phyloP scores from a whole-genome alignment of 352 stramenopile species.

The Globisporangium solare region DNA sequence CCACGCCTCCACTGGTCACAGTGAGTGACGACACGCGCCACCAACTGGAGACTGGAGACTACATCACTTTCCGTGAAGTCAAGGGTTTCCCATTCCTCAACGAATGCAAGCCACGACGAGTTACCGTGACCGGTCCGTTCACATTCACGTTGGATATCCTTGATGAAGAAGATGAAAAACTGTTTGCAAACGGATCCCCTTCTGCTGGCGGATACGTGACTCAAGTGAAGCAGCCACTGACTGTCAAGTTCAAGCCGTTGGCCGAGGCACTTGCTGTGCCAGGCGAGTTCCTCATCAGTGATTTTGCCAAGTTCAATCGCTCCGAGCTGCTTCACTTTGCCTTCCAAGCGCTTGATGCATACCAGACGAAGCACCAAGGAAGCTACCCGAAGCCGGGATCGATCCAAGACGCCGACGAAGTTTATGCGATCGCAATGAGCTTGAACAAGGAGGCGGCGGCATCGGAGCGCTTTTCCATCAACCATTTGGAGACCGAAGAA shows the following conservation, averaged over 20 bases:
- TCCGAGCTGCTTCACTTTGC: slow-evolving; percentile 88
- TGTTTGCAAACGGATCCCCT: slow-evolving; percentile 58
- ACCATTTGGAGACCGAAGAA: slow-evolving; percentile 59
- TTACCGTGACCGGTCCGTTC: slow-evolving; percentile 90
- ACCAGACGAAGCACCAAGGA: slow-evolving; percentile 65
- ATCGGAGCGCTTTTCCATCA: slow-evolving; percentile 57
- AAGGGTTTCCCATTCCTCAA: slow-evolving; percentile 90
- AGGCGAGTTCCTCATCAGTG: slow-evolving; percentile 96
- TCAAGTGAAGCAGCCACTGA: slow-evolving; percentile 95
- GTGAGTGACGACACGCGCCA: slow-evolving; percentile 98
- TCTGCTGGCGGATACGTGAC: slow-evolving; percentile 85
- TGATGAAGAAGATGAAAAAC: slow-evolving; percentile 62
- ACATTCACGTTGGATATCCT: slow-evolving; percentile 95
- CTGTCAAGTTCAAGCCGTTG: slow-evolving; percentile 91
- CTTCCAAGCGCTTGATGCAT: slow-evolving; percentile 87
- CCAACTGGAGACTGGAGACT: slow-evolving; percentile 95
- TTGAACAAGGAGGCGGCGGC: slow-evolving; percentile 72
- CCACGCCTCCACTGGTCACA: slow-evolving; percentile 87
- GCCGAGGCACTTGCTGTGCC: slow-evolving; percentile 78
- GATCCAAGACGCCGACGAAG: slow-evolving; percentile 72
- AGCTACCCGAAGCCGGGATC: slow-evolving; percentile 88
- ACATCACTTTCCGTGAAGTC: slow-evolving; percentile 95
- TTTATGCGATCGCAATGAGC: slow-evolving; percentile 75
- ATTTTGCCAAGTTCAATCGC: slow-evolving; percentile 97
- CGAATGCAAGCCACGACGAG: slow-evolving; percentile 48